Evolutionary conservation across 2,329 filamentous ascomycete species (phyloP), one percentile per base, ranked within the genome.

Genomic region (Colletotrichum coccodes): DNA sequence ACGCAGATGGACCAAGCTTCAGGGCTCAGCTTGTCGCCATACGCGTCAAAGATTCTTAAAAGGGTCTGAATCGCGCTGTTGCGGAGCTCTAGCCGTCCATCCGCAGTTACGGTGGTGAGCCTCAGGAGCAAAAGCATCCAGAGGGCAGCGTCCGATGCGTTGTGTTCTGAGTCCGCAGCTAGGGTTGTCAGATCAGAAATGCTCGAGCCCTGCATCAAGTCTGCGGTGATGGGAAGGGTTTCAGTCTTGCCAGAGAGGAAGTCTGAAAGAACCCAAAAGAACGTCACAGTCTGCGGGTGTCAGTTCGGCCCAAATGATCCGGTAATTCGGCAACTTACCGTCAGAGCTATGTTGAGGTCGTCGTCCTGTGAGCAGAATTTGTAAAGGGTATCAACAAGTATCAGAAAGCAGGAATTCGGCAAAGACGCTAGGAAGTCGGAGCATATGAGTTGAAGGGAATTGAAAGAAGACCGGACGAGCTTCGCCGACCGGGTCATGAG

Each of bases 231-330:
- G 1, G 86, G 84, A 50, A 91, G 86, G 0, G 86, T 83, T 66
- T 84, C 84, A 61, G 85, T 89, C 72, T 87, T 89, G 3, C 85
- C 82, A 1, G 89, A 91, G 5, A 98, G 84, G 71, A 95, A 96
- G 78, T 98, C 95, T 0, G 95, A 97, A 8, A 98, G 88, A 61
- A 95, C 95, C 94, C 95, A 98, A 78, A 97, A 97, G 76, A 97
- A 96, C 0, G 95, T 97, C 9, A 97, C 93, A 1, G 95, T 96
- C 89, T 94, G 58, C 3, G 26, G 54, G 42, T 5, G 18, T 75
- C 60, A 73, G 72, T 30, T 60, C 4, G 68, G 58, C 61, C 74
- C 60, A 3, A 26, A 40, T 40, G 72, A 72, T 23, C 71, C 26
- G 21, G 11, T 5, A 26, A 60, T 40, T 23, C 16, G 57, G 42